Base-by-base conservation (phyloP, 2,329 filamentous ascomycete species). In the Trichoderma sp. region DNA sequence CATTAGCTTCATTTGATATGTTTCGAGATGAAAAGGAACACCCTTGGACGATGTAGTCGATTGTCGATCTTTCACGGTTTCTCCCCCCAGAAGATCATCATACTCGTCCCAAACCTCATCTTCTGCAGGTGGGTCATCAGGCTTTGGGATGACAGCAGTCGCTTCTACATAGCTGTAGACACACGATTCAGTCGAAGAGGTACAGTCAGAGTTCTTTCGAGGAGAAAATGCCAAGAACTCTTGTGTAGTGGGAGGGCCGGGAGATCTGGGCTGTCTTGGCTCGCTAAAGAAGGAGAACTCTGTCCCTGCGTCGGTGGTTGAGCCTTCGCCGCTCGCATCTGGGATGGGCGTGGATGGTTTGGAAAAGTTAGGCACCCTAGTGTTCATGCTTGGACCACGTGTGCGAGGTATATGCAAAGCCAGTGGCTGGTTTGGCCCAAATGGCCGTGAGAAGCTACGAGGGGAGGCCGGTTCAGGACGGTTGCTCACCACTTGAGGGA, bases 61-160 rank as follows among this genome's bases (percentile, higher is more conserved):
- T 1, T 81, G 80, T 2, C 84, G 84, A 1, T 80, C 80, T 71
- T 82, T 81, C 37, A 75, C 69, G 0, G 77, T 77, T 11, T 84
- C 85, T 13, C 92, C 90, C 64, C 92, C 92, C 66, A 97, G 87
- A 14, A 97, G 82, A 74, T 97, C 95, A 73, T 98, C 90, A 76
- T 96, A 97, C 79, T 97, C 95, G 63, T 94, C 90, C 95, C 95
- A 98, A 1, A 97, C 87, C 76, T 97, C 95, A 74, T 97, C 95
- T 72, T 96, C 92, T 0, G 83, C 88, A 4, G 90, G 85, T 0
- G 88, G 89, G 4, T 89, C 88, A 56, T 83, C 84, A 1, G 87
- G 83, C 3, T 83, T 81, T 0, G 91, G 91, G 27, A 92, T 83
- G 2, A 93, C 81, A 7, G 92, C 90, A 19, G 89, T 92, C 4